Percentiles rank a stretch among this genome's conserved stretches.
Conservation (phyloP, 2,329 filamentous ascomycete species). For the Cladosporium sp. region DNA sequence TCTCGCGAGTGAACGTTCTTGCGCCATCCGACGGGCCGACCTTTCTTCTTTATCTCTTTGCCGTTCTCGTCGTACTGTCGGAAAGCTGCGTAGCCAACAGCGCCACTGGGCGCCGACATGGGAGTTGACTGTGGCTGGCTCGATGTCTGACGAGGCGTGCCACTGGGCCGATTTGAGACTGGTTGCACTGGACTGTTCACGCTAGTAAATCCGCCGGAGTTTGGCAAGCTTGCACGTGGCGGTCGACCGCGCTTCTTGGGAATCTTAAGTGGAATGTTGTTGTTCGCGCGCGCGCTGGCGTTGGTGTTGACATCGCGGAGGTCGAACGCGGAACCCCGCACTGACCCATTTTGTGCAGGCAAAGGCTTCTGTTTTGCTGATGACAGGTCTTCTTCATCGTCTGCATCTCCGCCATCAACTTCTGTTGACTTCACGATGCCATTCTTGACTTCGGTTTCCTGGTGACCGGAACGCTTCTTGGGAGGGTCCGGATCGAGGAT, state of each 20-base stretch:
- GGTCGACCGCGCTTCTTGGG: constrained; percentile 31
- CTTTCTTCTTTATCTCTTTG: constrained; percentile 39
- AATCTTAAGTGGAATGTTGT: constrained; percentile 17
- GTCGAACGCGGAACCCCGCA: background rate
- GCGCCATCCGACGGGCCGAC: constrained; percentile 48
- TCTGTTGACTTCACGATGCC: background rate
- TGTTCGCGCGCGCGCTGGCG: background rate
- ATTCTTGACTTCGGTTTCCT: background rate
- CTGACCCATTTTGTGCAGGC: background rate
- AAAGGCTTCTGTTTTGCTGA: background rate
- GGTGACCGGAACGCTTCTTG: constrained; percentile 13
- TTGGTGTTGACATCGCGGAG: background rate
- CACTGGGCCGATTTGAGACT: background rate
- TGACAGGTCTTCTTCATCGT: constrained; percentile 27
- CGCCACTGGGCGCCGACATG: constrained; percentile 8
- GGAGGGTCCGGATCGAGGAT: constrained; percentile 53
- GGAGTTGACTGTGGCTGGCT: background rate
- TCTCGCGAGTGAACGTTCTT: constrained; percentile 43
- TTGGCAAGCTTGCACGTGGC: constrained; percentile 30
- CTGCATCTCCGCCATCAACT: constrained; percentile 34
- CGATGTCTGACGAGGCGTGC: constrained; percentile 1
- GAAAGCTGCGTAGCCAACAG: constrained; percentile 42
- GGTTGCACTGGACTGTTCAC: background rate
- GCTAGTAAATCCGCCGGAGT: constrained; percentile 6
- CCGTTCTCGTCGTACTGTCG: constrained; percentile 30